Conservation (phyloP, 495 filamentous ascomycete species). For the Tuber indicum region DNA sequence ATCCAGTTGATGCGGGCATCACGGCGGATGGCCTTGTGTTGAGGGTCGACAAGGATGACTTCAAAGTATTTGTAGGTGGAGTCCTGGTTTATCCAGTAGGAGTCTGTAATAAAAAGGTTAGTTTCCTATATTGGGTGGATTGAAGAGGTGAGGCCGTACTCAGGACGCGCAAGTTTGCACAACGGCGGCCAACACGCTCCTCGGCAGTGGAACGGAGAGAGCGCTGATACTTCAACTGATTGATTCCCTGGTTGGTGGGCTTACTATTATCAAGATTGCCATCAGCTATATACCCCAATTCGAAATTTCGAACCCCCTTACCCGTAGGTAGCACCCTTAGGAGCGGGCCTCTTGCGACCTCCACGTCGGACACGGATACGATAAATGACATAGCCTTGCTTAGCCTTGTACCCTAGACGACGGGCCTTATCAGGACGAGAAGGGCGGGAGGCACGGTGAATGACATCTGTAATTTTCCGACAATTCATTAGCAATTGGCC, state of each 20-base stretch:
- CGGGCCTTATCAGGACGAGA: conserved; percentile 99
- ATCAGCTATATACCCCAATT: background rate
- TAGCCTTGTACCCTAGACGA: conserved; percentile 99
- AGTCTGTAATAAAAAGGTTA: conserved; percentile 48
- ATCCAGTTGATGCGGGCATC: conserved; percentile 99
- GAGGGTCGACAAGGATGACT: conserved; percentile 98
- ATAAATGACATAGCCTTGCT: conserved; percentile 99
- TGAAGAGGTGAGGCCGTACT: conserved; percentile 43
- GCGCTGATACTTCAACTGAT: conserved; percentile 99
- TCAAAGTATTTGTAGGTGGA: conserved; percentile 99
- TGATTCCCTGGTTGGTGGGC: conserved; percentile 99
- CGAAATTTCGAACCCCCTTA: conserved; percentile 41
- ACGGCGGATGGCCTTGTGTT: conserved; percentile 99
- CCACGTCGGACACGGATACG: conserved; percentile 94
- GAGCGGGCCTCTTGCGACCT: conserved; percentile 87
- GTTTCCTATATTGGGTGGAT: background rate
- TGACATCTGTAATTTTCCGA: conserved; percentile 59
- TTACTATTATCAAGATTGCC: conserved; percentile 55
- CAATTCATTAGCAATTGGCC: conserved; percentile 34
- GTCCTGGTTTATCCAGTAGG: conserved; percentile 99
- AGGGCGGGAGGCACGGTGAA: conserved; percentile 96
- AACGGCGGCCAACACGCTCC: conserved; percentile 98
- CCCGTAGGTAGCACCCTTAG: conserved; percentile 98
- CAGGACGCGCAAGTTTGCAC: conserved; percentile 95
- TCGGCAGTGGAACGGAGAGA: conserved; percentile 94